Base-by-base conservation (phyloP, 2,329 filamentous ascomycete genomes). In the Allantophomopsis cytisporea region DNA sequence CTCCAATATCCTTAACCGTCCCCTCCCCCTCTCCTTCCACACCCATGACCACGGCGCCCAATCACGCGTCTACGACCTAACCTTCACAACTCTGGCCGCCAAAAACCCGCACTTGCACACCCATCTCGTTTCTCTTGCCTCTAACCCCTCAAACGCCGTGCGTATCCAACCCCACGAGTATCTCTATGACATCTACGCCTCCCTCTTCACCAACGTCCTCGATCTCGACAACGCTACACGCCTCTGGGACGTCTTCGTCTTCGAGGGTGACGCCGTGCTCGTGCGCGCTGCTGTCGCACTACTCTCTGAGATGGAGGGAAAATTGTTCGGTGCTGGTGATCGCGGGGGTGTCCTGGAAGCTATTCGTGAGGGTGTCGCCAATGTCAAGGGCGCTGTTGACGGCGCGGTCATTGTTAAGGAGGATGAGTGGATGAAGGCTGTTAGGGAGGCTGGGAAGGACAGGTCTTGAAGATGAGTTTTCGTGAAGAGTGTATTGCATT, bases 211-310 rank as follows among this genome's bases (percentile, higher is more conserved):
- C 0, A 58, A 60, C 13, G 64, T 71, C 31, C 60, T 85, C 4
- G 69, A 71, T 7, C 66, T 87, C 13, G 83, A 88, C 50, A 72
- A 82, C 48, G 80, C 76, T 4, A 73, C 76, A 1, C 65, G 85
- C 2, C 59, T 91, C 11, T 89, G 83, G 82, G 85, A 93, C 46
- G 74, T 89, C 0, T 86, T 84, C 48, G 76, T 83, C 3, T 86
- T 93, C 47, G 85, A 93, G 53, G 83, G 83, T 18, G 85, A 93
- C 46, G 66, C 72, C 1, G 65, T 83, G 1, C 62, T 88, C 0
- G 71, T 89, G 6, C 65, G 83, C 0, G 81, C 81, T 1, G 80
- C 74, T 0, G 77, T 87, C 0, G 84, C 80, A 0, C 63, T 83
- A 14, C 57, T 91, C 15, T 56, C 59, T 1, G 54, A 56, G 6